Base-by-base conservation (phyloP, 2,329 filamentous ascomycete species). In the Aspergillus intermedius region DNA sequence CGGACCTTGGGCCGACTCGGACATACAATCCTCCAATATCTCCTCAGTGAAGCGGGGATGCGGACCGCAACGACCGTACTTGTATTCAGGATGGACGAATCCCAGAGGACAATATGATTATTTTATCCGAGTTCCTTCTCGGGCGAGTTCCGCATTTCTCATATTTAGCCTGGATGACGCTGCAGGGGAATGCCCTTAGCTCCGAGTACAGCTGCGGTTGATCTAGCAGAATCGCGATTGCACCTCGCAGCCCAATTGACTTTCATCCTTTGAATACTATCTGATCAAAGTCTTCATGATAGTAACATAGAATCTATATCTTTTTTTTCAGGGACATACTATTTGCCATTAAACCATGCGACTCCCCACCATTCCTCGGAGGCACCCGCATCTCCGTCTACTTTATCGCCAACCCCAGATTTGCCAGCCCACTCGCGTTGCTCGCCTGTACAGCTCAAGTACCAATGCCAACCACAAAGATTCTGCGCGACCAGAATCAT, bases 361-460 rank as follows among this genome's bases (percentile, higher is more conserved):
- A 51, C 39, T 54, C 3, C 40, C 59, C 7, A 46, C 52, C 9
- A 41, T 51, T 39, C 49, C 56, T 49, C 57, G 60, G 53, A 58
- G 53, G 7, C 57, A 59, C 56, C 53, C 59, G 57, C 50, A 44
- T 54, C 60, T 60, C 52, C 57, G 57, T 56, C 53, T 50, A n/a
- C 42, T 49, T 48, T 48, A 53, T 49, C 55, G 56, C 44, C 56
- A 46, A 21, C 44, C 41, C 19, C 49, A 49, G 6, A 5, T 45
- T 13, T 25, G 51, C 15, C 35, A 50, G 15, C 43, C 52, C 25
- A 30, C 44, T 32, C 44, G 45, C 43, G 32, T 48, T 5, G 40
- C 51, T 48, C 59, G 62, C 30, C 47, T 48, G 22, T 60, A 54
- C 34, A 64, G 54, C 41, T 55, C 56, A 13, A 51, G 21, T 17